These are phyloP conservation scores for Cyclotella baltica DNA, from an alignment of 108 stramenopile species.

Conservation along the genomic window DNA sequence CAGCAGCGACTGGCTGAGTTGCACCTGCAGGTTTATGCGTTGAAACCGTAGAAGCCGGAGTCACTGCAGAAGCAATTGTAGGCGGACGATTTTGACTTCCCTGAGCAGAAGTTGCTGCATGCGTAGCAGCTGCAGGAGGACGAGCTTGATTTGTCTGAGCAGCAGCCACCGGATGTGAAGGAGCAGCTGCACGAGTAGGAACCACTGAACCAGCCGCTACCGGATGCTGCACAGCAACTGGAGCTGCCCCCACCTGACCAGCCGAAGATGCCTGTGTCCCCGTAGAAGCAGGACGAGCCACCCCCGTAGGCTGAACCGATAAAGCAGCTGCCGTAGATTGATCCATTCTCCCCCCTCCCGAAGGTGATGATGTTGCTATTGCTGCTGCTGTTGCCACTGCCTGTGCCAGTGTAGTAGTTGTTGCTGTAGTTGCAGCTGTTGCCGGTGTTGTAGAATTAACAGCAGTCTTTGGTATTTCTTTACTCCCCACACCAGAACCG, in stretches of 20 bases:
- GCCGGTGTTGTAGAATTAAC: too few relatives aligned
- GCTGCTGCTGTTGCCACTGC: slow-evolving; percentile 32
- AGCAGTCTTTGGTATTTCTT: too few relatives aligned
- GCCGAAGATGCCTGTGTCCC: too few relatives aligned
- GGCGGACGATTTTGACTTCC: not conserved
- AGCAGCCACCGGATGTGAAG: too few relatives aligned
- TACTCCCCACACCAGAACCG: too few relatives aligned
- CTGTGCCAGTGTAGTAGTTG: not conserved
- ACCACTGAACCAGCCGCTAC: too few relatives aligned
- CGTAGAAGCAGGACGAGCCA: not conserved
- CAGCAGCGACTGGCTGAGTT: not conserved
- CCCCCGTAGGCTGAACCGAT: not conserved
- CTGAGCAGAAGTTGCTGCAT: not conserved
- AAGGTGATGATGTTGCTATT: slow-evolving; percentile 26
- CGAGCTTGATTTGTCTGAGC: not conserved
- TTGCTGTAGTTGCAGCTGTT: not conserved
- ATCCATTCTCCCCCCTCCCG: slow-evolving; percentile 7
- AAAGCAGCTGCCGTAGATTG: slow-evolving; percentile 14
- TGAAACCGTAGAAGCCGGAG: too few relatives aligned
- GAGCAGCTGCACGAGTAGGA: too few relatives aligned
- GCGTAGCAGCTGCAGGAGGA: not conserved
- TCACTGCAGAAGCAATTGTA: too few relatives aligned
- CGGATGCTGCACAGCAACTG: too few relatives aligned
- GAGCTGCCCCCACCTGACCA: too few relatives aligned
- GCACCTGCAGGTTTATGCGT: not conserved